A percentile compares a stretch with the other conserved stretches of the same genome.
Evolutionary conservation across 2,329 filamentous ascomycete species (phyloP).

Genomic region (Talaromyces amestolkiae): DNA sequence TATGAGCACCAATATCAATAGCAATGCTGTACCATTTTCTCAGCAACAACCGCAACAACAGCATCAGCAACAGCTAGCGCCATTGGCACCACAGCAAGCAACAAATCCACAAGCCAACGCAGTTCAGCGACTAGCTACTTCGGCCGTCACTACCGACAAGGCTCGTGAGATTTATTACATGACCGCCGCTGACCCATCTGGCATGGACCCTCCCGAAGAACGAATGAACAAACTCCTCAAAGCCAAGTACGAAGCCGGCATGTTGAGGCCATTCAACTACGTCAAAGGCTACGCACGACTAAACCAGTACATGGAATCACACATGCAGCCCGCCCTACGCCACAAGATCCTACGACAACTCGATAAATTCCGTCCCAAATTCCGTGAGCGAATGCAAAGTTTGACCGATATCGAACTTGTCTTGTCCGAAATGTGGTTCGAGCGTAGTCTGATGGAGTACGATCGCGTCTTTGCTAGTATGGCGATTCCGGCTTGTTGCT

Average conservation of each 20-base stretch:
- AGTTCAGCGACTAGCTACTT: conserved; percentile 61
- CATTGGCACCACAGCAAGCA: conserved; percentile 26
- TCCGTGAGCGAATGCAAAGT: conserved; percentile 88
- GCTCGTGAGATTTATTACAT: conserved; percentile 84
- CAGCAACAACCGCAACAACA: conserved; percentile 35
- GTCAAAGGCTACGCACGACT: conserved; percentile 91
- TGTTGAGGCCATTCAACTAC: conserved; percentile 97
- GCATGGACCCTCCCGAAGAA: conserved; percentile 81
- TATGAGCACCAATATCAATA: conserved; percentile 38
- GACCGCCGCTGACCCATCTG: conserved; percentile 90
- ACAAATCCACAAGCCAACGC: conserved; percentile 46
- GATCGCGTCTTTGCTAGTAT: conserved; percentile 98
- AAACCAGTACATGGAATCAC: conserved; percentile 85
- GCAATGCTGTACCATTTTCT: conserved; percentile 32
- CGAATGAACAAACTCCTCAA: conserved; percentile 91
- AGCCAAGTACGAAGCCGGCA: conserved; percentile 92
- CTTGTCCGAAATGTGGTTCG: conserved; percentile 98
- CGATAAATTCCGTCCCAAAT: conserved; percentile 90
- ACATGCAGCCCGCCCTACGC: conserved; percentile 77
- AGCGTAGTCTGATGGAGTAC: conserved; percentile 93
- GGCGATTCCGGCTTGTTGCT: conserved; percentile 97
- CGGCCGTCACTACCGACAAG: conserved; percentile 64
- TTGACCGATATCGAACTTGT: conserved; percentile 93
- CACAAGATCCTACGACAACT: conserved; percentile 90
- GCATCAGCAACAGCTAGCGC: conserved; percentile 33